Conservation (phyloP, 345 rosid species). For the Pistacia atlantica region DNA sequence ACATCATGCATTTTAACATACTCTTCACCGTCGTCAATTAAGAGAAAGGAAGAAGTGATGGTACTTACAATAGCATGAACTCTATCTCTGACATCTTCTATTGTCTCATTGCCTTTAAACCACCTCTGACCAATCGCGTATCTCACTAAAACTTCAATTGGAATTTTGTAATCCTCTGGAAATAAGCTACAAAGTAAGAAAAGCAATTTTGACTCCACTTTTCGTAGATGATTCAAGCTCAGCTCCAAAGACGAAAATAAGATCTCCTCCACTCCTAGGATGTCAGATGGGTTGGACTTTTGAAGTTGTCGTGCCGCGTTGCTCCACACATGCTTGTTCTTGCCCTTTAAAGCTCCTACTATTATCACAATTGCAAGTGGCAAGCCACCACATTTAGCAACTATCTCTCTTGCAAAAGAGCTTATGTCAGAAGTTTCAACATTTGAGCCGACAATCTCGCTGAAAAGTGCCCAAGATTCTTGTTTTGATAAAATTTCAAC, state of each 20-base stretch:
- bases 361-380: constrained; percentile 16
- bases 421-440: not conserved
- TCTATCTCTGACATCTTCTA: constrained; percentile 2
- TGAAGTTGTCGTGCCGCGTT: not conserved
- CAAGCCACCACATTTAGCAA: constrained; percentile 12
- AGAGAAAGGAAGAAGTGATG: not conserved
- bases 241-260: not conserved
- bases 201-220: not conserved
- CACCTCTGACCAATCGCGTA: not conserved
- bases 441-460: not conserved
- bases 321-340: not conserved
- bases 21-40: not conserved
- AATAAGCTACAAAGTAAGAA: constrained; percentile 17
- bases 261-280: not conserved
- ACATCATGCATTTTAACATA: constrained; percentile 10
- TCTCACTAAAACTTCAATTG: not conserved
- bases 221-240: not conserved
- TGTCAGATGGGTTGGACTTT: not conserved
- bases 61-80: not conserved
- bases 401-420: constrained; percentile 1
- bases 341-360: constrained; percentile 5
- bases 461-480: constrained; percentile 18
- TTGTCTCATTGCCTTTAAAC: not conserved
- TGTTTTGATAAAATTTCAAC: not conserved
- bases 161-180: constrained; percentile 15